phyloP scores from a whole-genome alignment of 805 yeast species.

The Nakazawaea wickerhamii region DNA sequence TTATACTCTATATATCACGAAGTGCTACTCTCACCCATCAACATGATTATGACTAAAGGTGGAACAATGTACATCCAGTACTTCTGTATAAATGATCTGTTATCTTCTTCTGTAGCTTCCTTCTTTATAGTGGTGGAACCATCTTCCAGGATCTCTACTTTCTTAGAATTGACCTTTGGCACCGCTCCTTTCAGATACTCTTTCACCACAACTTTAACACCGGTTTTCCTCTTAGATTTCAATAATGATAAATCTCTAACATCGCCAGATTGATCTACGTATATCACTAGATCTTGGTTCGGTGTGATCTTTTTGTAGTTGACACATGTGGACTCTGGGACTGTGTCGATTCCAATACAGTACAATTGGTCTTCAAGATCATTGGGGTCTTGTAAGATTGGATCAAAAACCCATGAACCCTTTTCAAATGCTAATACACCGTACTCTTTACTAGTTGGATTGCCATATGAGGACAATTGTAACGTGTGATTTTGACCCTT shows the following conservation, averaged over 20 bases:
- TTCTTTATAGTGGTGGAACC: slow-evolving; percentile 2
- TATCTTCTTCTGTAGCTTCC: slow-evolving; percentile 9
- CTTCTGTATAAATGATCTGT: slow-evolving; percentile 48
- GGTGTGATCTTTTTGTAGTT: slow-evolving; percentile 3
- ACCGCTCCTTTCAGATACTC: not conserved
- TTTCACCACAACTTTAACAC: not conserved
- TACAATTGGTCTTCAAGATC: not conserved
- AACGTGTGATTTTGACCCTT: not conserved
- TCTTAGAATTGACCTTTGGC: not conserved
- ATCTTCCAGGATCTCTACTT: not conserved
- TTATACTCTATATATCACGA: too few species aligned
- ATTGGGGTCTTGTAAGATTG: not conserved
- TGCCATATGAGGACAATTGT: not conserved
- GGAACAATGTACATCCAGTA: slow-evolving; percentile 61
- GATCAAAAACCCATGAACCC: not conserved
- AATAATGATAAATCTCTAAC: not conserved
- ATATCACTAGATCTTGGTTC: slow-evolving; percentile 3
- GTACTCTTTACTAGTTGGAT: not conserved
- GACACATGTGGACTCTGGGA: not conserved
- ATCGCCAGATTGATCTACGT: not conserved
- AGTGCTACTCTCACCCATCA: slow-evolving; percentile 14
- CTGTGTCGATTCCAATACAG: slow-evolving; percentile 1
- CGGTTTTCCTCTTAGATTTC: not conserved
- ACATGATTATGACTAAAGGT: slow-evolving; percentile 34
- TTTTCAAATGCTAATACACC: not conserved